phyloP scores from a whole-genome alignment of 352 stramenopile species.

The Phytophthora lateralis region DNA sequence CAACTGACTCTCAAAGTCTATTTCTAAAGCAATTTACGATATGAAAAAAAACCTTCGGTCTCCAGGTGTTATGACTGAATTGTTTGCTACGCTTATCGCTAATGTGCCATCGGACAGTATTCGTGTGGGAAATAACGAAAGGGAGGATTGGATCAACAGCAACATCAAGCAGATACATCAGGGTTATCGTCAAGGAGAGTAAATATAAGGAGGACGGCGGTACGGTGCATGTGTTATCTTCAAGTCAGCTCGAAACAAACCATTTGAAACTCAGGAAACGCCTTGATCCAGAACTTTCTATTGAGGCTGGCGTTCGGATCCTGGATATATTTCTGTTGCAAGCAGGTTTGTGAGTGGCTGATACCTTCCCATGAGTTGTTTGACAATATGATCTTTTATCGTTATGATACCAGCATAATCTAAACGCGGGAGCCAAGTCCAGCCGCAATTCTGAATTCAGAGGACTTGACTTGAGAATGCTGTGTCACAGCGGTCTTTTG shows the following conservation, averaged over 20 bases:
- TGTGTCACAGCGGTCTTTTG: no score
- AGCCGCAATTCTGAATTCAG: no score
- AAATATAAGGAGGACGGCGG: neutral
- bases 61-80: neutral
- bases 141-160: conserved; percentile 3
- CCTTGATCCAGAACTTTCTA: neutral
- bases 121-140: neutral
- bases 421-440: no score
- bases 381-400: no score
- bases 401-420: no score
- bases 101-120: neutral
- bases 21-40: conserved; percentile 11
- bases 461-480: no score
- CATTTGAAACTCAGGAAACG: conserved; percentile 12
- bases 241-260: conserved; percentile 18
- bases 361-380: no score
- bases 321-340: no score
- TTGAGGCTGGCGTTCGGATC: no score
- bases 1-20: no score
- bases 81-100: neutral
- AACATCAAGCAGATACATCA: conserved; percentile 4
- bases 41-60: conserved; percentile 1
- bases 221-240: conserved; percentile 1
- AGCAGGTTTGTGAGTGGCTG: no score
- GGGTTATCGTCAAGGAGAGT: neutral